Evolutionary conservation across 2,329 filamentous ascomycete species (phyloP), one percentile per base, ranked within the genome.

Genomic region (Trichoderma endophyticum): DNA sequence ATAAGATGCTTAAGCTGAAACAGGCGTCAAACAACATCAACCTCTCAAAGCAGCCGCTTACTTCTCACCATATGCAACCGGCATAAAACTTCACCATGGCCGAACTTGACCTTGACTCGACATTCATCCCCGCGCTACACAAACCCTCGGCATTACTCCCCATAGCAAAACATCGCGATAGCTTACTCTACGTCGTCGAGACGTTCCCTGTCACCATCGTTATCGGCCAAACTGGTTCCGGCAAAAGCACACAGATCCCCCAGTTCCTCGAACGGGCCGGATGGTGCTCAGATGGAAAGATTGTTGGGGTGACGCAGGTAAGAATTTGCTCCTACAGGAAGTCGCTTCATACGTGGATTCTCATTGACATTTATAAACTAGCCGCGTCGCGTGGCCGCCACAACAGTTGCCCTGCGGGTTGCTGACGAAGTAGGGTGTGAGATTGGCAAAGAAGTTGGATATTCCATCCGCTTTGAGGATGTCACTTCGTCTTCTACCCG

Each of bases 191-290:
- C 81, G 87, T 95, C 15, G 88, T 98, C 72, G 95, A 98, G 80
- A 94, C 89, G 8, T 89, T 90, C 74, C 91, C 93, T 0, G 91
- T 98, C 71, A 95, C 93, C 0, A 93, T 98, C 65, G 90, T 98
- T 14, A 90, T 98, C 70, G 96, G 95, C 9, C 94, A 98, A 79
- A 98, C 96, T 1, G 96, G 96, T 4, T 97, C 93, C 28, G 95
- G 95, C 56, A 98, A 98, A 82, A 97, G 95, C 1, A 98, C 96
- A 0, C 96, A 98, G 79, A 91, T 98, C 57, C 96, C 96, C 1
- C 95, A 98, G 77, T 98, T 92, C 77, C 87, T 98, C 14, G 91
- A 97, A 72, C 87, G 93, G 76, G 93, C 92, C 77, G 95, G 95
- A 81, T 98, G 95, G 95, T 95, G 93, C 79, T 86, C 87, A 32